Base-by-base conservation (phyloP, 2,329 filamentous ascomycete genomes). In the Ceratocystiopsis minuta region DNA sequence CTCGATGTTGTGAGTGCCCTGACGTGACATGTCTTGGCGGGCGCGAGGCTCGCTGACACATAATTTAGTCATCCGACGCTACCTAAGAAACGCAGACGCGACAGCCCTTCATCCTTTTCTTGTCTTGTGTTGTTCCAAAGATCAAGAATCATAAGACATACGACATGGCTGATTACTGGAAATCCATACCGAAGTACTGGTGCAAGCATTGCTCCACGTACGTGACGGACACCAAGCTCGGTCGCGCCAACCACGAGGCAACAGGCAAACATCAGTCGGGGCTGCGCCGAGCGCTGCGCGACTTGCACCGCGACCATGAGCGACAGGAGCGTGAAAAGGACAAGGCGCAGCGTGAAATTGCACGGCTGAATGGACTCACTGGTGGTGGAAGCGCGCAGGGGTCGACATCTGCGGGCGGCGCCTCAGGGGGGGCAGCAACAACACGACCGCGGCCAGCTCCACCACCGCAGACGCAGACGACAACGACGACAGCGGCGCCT, bases 151-250 rank as follows among this genome's bases (percentile, higher is more conserved):
- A 16, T 13, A 20, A 14, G 12, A 16, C n/a, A 40, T 15, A n/a
- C 7, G 28, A 10, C 39, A 96, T 98, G 90, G 79, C 90, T 0
- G 90, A 96, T 68, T 92, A 94, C 63, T 96, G 90, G 90, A 96
- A 96, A 59, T 95, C 88, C 16, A 94, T 87, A 58, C 87, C 87
- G 6, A 88, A 80, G 57, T 93, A 93, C 64, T 96, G 87, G 86
- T 98, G 90, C 73, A 96, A 96, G 60, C 84, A 94, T 66, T 98
- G 90, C 72, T 75, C 76, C 55, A 74, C 72, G 56, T 96, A 78
- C 60, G 82, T 98, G 39, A 82, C 84, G 61, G 90, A 98, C 66
- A 95, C 87, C 17, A 78, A 84, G 51, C 75, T 95, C 59, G 87
- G 94, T 59, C 80, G 79, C 52, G 70, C 77, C 49, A 88, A 95